Conservation (phyloP, 345 rosid genomes). For the Acer yangbiense region DNA sequence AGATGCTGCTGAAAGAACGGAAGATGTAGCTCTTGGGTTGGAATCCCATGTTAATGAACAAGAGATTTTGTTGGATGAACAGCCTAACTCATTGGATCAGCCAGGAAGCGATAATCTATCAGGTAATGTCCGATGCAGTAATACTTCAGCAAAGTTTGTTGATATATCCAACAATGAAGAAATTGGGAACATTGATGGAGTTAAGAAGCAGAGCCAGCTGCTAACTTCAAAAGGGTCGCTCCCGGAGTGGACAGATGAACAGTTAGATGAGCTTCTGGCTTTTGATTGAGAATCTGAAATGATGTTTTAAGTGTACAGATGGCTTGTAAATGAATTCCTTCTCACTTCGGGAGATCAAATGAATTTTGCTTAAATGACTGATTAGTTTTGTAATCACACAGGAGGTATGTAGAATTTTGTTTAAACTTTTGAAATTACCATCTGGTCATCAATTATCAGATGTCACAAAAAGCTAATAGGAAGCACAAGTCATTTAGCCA, state of each 20-base stretch:
- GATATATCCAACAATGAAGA: constrained; percentile 7
- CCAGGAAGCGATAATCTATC: constrained; percentile 20
- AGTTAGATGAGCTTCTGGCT: constrained; percentile 71
- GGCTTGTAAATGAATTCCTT: neutral
- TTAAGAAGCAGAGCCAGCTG: constrained; percentile 20
- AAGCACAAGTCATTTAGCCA: neutral
- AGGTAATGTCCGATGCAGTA: constrained; percentile 12
- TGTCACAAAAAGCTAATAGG: neutral
- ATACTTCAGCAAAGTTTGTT: neutral
- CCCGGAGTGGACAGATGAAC: constrained; percentile 89
- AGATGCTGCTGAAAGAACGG: constrained; percentile 20
- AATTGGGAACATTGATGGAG: neutral
- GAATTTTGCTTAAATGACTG: neutral
- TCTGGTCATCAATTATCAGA: too few relatives aligned
- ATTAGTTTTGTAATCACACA: neutral
- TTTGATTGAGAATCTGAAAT: constrained; percentile 41
- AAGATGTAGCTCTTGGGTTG: constrained; percentile 10
- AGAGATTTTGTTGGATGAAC: constrained; percentile 15
- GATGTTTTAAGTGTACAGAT: neutral
- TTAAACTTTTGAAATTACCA: too few relatives aligned
- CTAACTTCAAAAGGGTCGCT: constrained; percentile 32
- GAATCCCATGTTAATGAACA: constrained; percentile 6
- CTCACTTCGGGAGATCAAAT: neutral
- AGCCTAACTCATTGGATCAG: constrained; percentile 20
- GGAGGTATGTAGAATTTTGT: neutral